Evolutionary conservation across 805 yeast genomes (phyloP).

Genomic region (Metschnikowia picachoensis): DNA sequence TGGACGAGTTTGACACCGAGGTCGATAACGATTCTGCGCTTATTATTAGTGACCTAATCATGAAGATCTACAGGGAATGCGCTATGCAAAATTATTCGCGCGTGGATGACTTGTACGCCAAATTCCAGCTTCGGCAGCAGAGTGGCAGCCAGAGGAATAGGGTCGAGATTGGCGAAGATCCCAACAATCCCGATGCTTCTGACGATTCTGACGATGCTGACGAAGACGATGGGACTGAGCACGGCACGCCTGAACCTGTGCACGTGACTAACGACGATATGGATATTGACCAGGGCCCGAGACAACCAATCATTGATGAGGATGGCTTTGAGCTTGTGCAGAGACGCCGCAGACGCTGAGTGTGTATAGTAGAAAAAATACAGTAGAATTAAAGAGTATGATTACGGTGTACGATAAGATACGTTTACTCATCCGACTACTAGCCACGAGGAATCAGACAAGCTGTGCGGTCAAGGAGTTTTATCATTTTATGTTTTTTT

Average conservation of each 20-base stretch:
- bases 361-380: no score
- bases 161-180: slow-evolving; percentile 55
- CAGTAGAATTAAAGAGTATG: no score
- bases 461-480: no score
- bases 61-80: slow-evolving; percentile 66
- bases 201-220: slow-evolving; percentile 47
- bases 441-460: no score
- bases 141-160: slow-evolving; percentile 25
- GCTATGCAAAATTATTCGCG: slow-evolving; percentile 45
- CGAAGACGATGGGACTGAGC: slow-evolving; percentile 22
- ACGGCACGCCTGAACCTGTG: slow-evolving; percentile 12
- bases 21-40: slow-evolving; percentile 88
- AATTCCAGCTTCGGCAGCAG: slow-evolving; percentile 54
- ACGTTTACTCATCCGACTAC: no score
- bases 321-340: slow-evolving; percentile 93
- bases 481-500: no score
- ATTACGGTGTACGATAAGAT: no score
- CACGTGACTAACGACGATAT: slow-evolving; percentile 19
- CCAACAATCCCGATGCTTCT: slow-evolving; percentile 56
- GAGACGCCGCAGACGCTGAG: slow-evolving; percentile 23
- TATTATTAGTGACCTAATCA: slow-evolving; percentile 62
- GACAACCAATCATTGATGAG: slow-evolving; percentile 62
- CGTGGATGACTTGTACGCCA: slow-evolving; percentile 57
- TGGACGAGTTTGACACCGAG: slow-evolving; percentile 87
- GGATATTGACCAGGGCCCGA: slow-evolving; percentile 35